Percentiles rank a stretch among this genome's conserved stretches.
These are phyloP conservation scores for Pachyrhizus erosus DNA, from an alignment of 306 rosid species.

Conservation along the genomic window DNA sequence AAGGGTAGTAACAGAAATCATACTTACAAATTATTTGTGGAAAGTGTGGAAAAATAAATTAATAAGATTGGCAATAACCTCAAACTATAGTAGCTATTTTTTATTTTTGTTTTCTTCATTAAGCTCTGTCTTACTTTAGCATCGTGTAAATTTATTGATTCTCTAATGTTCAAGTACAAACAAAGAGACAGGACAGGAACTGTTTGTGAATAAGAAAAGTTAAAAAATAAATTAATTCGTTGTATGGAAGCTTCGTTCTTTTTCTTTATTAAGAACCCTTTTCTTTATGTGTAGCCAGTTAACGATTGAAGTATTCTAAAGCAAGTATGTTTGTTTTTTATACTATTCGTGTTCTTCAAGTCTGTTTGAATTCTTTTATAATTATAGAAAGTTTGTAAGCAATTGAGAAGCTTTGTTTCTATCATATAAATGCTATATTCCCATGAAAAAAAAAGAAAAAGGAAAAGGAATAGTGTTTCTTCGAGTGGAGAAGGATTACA, in stretches of 20 bases:
- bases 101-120: background rate
- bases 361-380: background rate
- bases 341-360: constrained; percentile 5
- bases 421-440: background rate
- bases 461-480: background rate
- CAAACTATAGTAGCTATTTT: background rate
- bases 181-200: background rate
- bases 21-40: background rate
- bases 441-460: no score
- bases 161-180: background rate
- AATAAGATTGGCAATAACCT: background rate
- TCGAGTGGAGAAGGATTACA: background rate
- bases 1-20: background rate
- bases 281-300: background rate
- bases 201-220: background rate
- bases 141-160: background rate
- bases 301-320: background rate
- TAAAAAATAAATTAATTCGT: background rate
- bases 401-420: background rate
- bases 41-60: background rate
- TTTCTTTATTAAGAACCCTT: constrained; percentile 20
- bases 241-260: constrained; percentile 22
- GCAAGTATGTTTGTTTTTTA: background rate
- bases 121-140: background rate
- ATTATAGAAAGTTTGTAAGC: background rate